phyloP scores from a whole-genome alignment of 2,329 filamentous ascomycete genomes.

The Blastomyces emzantsi region DNA sequence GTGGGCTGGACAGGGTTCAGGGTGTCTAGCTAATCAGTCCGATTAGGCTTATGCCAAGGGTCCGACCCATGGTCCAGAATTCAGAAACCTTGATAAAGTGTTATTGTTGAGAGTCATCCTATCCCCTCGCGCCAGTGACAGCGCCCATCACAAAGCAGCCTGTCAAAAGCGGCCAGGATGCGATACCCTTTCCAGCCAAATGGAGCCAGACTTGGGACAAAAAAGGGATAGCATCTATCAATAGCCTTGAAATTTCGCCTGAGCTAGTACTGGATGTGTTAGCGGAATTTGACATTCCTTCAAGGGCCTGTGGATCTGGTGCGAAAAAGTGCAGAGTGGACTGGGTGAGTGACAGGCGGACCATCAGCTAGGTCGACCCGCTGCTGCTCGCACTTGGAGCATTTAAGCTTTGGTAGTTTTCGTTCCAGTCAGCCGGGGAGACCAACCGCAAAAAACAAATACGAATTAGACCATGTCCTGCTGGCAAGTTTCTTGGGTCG shows the following conservation, averaged over 20 bases:
- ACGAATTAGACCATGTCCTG: not conserved
- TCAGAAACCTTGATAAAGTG: not conserved
- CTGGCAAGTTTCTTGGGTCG: not conserved
- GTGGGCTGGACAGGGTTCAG: conserved; percentile 8
- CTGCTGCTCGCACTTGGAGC: not conserved
- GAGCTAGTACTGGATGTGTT: not conserved
- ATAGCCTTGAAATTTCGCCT: conserved; percentile 1
- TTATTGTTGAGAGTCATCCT: not conserved
- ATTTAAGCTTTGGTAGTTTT: conserved; percentile 8
- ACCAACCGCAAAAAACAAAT: not conserved
- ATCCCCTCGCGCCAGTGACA: not conserved
- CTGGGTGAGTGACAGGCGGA: not conserved
- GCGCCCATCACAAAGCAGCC: not conserved
- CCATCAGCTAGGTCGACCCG: not conserved
- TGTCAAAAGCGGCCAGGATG: conserved; percentile 9
- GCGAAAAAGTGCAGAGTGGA: not conserved
- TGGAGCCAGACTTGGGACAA: not conserved
- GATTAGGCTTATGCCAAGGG: conserved; percentile 9
- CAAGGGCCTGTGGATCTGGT: not conserved
- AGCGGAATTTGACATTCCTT: conserved; percentile 1
- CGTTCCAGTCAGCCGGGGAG: not conserved
- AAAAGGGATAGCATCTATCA: conserved; percentile 1
- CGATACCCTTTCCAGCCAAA: conserved; percentile 5
- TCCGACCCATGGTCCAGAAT: conserved; percentile 5
- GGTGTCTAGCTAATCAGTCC: not conserved